Conservation (phyloP, 169 alveolate genomes). For the Cryptosporidium sp. region DNA sequence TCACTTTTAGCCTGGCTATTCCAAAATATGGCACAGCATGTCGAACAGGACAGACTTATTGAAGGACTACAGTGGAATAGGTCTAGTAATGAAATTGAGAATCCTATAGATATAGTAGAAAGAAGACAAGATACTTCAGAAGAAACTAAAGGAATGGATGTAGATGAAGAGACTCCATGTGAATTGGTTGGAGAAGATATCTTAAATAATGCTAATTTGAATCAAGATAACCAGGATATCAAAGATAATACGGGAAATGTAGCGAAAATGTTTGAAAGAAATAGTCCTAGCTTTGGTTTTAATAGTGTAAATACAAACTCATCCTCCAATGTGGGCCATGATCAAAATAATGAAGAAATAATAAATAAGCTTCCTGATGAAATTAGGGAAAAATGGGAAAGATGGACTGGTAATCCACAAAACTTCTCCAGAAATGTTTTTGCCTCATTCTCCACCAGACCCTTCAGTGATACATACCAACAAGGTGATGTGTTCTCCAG, state of each 20-base stretch:
- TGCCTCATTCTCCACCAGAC: conserved; percentile 24
- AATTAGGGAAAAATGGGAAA: conserved; percentile 24
- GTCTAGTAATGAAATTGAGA: conserved; percentile 1
- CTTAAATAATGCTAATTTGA: not conserved
- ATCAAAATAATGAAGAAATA: not conserved
- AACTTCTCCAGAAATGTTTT: conserved; percentile 41
- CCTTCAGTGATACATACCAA: conserved; percentile 47
- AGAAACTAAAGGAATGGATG: not conserved
- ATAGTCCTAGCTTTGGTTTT: not conserved
- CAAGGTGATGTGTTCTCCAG: conserved; percentile 40
- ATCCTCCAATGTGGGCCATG: not conserved
- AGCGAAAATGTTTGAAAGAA: not conserved
- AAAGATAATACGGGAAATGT: not conserved
- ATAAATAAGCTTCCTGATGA: conserved; percentile 4
- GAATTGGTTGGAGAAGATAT: not conserved
- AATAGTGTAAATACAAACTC: not conserved
- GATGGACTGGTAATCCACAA: conserved; percentile 39
- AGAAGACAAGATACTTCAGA: not conserved
- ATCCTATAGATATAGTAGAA: not conserved
- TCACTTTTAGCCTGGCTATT: conserved; percentile 72
- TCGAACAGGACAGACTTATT: conserved; percentile 55
- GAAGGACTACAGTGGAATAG: conserved; percentile 55
- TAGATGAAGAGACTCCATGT: not conserved
- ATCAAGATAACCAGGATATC: not conserved
- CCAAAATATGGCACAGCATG: conserved; percentile 70